Percentiles rank a stretch among this genome's conserved stretches.
Conservation (phyloP, 2,329 filamentous ascomycete genomes). For the Thielaviopsis punctulata region DNA sequence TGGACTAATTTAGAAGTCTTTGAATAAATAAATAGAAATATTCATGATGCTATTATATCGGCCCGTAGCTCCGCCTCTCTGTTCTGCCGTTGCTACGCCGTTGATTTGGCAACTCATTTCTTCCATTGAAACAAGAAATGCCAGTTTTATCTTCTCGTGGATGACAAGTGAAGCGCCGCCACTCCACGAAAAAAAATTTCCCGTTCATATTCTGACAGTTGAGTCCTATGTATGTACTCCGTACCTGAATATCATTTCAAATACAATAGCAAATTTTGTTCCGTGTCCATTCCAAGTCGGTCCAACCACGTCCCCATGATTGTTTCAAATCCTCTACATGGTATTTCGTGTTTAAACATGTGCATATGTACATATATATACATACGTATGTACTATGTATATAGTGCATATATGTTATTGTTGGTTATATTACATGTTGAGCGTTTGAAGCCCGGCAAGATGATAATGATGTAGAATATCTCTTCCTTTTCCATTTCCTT, state of each 20-base stretch:
- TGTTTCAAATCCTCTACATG: not conserved
- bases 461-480: not conserved
- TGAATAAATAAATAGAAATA: not conserved
- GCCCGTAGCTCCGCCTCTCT: not conserved
- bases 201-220: too few relatives aligned
- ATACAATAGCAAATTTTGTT: too few relatives aligned
- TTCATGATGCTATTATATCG: not conserved
- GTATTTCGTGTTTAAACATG: too few relatives aligned
- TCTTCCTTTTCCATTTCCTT: not conserved
- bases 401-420: too few relatives aligned
- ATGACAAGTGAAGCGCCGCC: not conserved
- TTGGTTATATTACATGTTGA: too few relatives aligned
- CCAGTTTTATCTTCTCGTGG: not conserved
- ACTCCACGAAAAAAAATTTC: too few relatives aligned
- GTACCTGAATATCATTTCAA: too few relatives aligned
- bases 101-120: not conserved
- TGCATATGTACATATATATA: not conserved
- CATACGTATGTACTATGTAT: too few relatives aligned
- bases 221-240: too few relatives aligned
- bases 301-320: not conserved
- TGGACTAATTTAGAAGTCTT: too few relatives aligned
- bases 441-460: too few relatives aligned
- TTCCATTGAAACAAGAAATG: not conserved
- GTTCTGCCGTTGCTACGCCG: not conserved
- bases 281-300: too few relatives aligned